A percentile compares a stretch with the other conserved stretches of the same genome.
Evolutionary conservation across 2,329 filamentous ascomycete species (phyloP).

Genomic region (Parastagonospora nodorum): DNA sequence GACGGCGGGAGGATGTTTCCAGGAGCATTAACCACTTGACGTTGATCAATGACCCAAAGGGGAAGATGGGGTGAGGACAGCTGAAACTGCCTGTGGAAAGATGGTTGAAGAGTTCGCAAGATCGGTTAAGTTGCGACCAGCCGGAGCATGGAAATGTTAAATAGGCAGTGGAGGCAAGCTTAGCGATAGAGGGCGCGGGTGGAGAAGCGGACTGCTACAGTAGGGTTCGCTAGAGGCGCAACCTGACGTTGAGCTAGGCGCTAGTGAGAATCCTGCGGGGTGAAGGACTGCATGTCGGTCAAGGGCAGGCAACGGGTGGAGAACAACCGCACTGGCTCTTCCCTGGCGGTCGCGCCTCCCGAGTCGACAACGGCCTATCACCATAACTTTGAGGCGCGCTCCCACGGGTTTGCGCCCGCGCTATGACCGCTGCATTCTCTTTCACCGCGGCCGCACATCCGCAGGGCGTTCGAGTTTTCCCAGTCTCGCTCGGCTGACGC

Average conservation of each 20-base stretch:
- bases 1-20: conserved; percentile 36
- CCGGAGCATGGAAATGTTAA: conserved; percentile 5
- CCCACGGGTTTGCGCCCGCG: conserved; percentile 1
- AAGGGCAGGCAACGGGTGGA: not conserved
- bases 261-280: conserved; percentile 21
- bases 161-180: conserved; percentile 5
- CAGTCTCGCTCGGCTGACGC: conserved; percentile 1
- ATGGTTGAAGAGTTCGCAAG: not conserved
- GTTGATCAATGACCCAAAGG: not conserved
- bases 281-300: conserved; percentile 11
- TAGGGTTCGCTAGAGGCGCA: conserved; percentile 13
- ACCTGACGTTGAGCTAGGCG: conserved; percentile 11
- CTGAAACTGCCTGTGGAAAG: conserved; percentile 1
- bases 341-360: conserved; percentile 3
- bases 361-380: conserved; percentile 20
- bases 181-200: conserved; percentile 8
- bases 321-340: not conserved
- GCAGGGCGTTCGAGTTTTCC: not conserved
- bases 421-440: conserved; percentile 17
- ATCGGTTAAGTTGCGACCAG: not conserved
- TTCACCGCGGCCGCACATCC: not conserved
- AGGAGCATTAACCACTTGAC: conserved; percentile 47
- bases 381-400: conserved; percentile 6
- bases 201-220: not conserved
- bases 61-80: not conserved